phyloP scores from a whole-genome alignment of 2,329 filamentous ascomycete genomes.

The Neophaeococcomyces aloes region DNA sequence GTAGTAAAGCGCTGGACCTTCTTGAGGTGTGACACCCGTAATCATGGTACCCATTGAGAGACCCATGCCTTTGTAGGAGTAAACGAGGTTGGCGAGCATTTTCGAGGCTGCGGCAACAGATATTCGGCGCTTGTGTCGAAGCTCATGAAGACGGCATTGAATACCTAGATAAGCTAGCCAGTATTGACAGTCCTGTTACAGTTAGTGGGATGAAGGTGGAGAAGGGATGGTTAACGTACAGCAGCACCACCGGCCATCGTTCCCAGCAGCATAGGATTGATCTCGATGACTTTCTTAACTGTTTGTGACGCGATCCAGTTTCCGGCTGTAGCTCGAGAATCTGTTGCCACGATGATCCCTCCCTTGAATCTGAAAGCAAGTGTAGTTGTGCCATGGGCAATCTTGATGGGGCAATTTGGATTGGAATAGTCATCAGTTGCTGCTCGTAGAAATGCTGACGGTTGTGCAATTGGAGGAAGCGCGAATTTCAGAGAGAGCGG shows the following conservation, averaged over 20 bases:
- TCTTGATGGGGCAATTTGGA: conserved; percentile 96
- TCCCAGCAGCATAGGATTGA: conserved; percentile 84
- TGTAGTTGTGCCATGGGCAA: conserved; percentile 96
- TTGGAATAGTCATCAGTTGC: conserved; percentile 96
- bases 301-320: conserved; percentile 99
- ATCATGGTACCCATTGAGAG: conserved; percentile 99
- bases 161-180: conserved; percentile 98
- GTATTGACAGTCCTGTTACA: conserved; percentile 84
- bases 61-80: conserved; percentile 98
- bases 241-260: conserved; percentile 98
- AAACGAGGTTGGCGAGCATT: conserved; percentile 96
- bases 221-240: conserved; percentile 37
- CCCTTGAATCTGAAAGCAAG: conserved; percentile 96
- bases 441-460: conserved; percentile 87
- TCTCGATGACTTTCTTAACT: conserved; percentile 99
- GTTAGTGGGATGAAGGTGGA: conserved; percentile 15
- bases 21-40: conserved; percentile 86
- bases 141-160: conserved; percentile 98
- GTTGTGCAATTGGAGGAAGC: conserved; percentile 75
- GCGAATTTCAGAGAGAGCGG: conserved; percentile 86
- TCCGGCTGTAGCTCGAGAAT: conserved; percentile 91
- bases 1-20: conserved; percentile 97
- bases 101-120: conserved; percentile 94
- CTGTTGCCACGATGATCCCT: conserved; percentile 95
- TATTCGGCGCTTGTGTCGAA: conserved; percentile 97